Conservation (phyloP, 2,329 filamentous ascomycete genomes). For the Chaetomiaceae sp. region DNA sequence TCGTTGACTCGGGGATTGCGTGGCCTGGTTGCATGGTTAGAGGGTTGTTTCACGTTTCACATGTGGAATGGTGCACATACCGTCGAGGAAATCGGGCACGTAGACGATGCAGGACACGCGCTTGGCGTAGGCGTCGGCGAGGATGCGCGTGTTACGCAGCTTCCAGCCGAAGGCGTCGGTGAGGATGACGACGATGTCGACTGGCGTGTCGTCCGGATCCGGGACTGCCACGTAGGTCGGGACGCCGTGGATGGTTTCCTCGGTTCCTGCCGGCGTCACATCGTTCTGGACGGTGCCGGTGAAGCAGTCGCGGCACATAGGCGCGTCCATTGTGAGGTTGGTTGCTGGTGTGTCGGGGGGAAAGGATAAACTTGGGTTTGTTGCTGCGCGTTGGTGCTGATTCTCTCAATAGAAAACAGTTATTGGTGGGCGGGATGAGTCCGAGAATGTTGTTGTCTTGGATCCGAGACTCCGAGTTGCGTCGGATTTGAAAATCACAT, state of each 20-base stretch:
- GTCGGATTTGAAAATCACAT: too few relatives aligned
- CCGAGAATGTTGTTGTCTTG: too few relatives aligned
- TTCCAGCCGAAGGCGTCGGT: conserved; percentile 49
- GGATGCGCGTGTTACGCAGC: conserved; percentile 43
- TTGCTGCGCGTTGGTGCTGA: too few relatives aligned
- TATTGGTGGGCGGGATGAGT: too few relatives aligned
- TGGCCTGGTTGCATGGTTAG: conserved; percentile 2
- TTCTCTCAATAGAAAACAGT: too few relatives aligned
- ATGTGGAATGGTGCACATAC: conserved; percentile 23
- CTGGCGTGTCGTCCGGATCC: conserved; percentile 30
- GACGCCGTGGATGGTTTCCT: conserved; percentile 40
- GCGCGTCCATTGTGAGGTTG: conserved; percentile 11
- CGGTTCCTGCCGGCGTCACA: conserved; percentile 36
- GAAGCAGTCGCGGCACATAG: conserved; percentile 29
- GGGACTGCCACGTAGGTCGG: conserved; percentile 41
- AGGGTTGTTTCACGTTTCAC: neutral
- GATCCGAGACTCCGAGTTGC: too few relatives aligned
- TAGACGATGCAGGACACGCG: conserved; percentile 43
- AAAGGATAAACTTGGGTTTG: too few relatives aligned
- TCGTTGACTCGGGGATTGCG: conserved; percentile 3
- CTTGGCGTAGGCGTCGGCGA: conserved; percentile 46
- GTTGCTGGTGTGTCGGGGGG: too few relatives aligned
- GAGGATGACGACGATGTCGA: conserved; percentile 45
- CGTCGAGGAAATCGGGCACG: conserved; percentile 49
- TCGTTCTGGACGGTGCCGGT: conserved; percentile 37